Evolutionary conservation across 2,329 filamentous ascomycete genomes (phyloP).

Genomic region (Escovopsis sp.): DNA sequence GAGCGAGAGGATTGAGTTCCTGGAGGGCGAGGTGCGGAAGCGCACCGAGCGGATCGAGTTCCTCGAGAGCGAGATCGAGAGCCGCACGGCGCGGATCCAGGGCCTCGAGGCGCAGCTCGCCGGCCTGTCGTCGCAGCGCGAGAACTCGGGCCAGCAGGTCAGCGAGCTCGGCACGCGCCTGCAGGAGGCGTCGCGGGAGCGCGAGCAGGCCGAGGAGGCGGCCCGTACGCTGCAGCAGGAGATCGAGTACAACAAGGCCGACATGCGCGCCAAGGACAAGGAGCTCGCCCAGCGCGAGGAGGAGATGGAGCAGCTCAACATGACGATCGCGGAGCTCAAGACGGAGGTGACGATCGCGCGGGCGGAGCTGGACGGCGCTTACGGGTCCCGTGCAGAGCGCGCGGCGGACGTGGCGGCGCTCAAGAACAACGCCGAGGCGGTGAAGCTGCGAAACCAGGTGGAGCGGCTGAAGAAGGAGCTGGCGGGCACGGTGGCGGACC

Average conservation of each 20-base stretch:
- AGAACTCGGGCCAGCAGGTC: slow-evolving; percentile 10
- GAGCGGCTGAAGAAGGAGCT: slow-evolving; percentile 36
- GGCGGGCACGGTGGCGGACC: slow-evolving; percentile 32
- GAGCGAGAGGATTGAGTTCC: slow-evolving; percentile 22
- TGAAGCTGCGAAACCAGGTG: slow-evolving; percentile 31
- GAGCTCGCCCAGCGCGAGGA: slow-evolving; percentile 32
- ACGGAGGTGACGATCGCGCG: slow-evolving; percentile 45
- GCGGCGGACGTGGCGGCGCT: slow-evolving; percentile 41
- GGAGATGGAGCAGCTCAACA: slow-evolving; percentile 34
- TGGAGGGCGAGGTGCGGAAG: slow-evolving; percentile 16
- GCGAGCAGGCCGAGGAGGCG: slow-evolving; percentile 14
- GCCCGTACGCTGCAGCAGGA: slow-evolving; percentile 13
- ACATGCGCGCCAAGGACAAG: slow-evolving; percentile 21
- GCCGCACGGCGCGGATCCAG: slow-evolving; percentile 27
- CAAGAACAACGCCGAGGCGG: slow-evolving; percentile 30
- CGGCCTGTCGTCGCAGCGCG: slow-evolving; percentile 1
- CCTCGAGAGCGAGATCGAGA: slow-evolving; percentile 21
- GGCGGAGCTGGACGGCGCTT: slow-evolving; percentile 46
- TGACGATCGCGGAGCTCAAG: slow-evolving; percentile 41
- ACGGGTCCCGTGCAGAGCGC: slow-evolving; percentile 42
- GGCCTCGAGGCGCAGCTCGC: slow-evolving; percentile 22
- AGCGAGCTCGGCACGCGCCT: slow-evolving; percentile 17
- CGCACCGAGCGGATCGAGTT: slow-evolving; percentile 23
- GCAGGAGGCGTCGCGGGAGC: slow-evolving; percentile 14
- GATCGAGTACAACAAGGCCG: slow-evolving; percentile 7